phyloP scores from a whole-genome alignment of 1,284 basidiomycete species.

The Puccinia novopanici region DNA sequence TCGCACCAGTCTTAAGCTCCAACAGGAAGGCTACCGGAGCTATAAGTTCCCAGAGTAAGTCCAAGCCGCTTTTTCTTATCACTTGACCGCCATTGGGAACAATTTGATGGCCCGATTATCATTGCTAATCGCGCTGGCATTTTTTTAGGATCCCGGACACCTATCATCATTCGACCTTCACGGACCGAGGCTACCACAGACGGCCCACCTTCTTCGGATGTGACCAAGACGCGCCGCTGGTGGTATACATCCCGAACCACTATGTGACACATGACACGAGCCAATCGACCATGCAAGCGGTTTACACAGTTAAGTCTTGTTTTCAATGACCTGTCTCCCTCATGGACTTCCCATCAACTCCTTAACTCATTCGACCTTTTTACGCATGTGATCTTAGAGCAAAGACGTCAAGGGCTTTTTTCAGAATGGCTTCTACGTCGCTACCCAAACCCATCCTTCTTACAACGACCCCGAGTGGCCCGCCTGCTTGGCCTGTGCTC shows the following conservation, averaged over 20 bases:
- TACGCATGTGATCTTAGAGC: neutral
- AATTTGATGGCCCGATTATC: too few relatives aligned
- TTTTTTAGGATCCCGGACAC: conserved; percentile 35
- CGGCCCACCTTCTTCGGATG: conserved; percentile 47
- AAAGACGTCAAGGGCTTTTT: conserved; percentile 31
- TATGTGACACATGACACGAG: conserved; percentile 5
- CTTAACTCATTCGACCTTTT: neutral
- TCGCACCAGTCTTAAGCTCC: neutral
- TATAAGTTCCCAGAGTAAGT: conserved; percentile 28
- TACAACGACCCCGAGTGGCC: conserved; percentile 16
- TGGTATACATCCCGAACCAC: conserved; percentile 43
- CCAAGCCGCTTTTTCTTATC: neutral
- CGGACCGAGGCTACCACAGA: conserved; percentile 27
- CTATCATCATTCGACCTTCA: conserved; percentile 17
- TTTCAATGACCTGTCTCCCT: neutral
- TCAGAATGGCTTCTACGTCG: conserved; percentile 22
- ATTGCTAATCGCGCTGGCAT: neutral
- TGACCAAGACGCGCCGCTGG: conserved; percentile 18
- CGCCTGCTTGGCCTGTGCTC: conserved; percentile 36
- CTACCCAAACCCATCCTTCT: conserved; percentile 16
- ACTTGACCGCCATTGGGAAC: too few relatives aligned
- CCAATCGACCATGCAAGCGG: conserved; percentile 15
- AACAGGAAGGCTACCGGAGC: neutral
- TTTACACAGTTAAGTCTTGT: conserved; percentile 17
- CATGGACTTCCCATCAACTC: too few relatives aligned